phyloP scores from a whole-genome alignment of 2,329 filamentous ascomycete species.

The Cercospora sp. region DNA sequence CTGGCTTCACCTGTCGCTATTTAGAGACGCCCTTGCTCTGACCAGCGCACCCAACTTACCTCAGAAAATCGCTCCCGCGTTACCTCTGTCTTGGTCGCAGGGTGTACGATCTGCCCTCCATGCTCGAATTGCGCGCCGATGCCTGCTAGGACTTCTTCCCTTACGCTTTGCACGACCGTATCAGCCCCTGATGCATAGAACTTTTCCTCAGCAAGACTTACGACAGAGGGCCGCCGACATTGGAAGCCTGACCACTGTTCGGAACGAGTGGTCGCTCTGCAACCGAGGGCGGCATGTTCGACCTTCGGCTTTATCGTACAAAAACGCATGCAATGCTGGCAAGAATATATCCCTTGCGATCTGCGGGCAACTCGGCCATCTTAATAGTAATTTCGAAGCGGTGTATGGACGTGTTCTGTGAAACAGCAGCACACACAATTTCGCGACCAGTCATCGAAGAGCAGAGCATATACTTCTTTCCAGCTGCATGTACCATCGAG shows the following conservation, averaged over 20 bases:
- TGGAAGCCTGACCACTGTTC: neutral
- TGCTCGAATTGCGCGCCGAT: neutral
- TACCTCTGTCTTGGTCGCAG: neutral
- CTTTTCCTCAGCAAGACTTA: neutral
- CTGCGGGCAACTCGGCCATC: neutral
- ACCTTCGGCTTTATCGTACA: neutral
- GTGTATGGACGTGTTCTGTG: neutral
- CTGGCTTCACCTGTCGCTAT: neutral
- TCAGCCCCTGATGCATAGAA: neutral
- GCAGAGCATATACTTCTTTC: neutral
- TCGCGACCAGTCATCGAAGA: neutral
- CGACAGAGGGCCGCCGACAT: neutral
- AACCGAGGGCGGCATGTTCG: neutral
- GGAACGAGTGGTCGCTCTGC: neutral
- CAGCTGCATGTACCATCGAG: neutral
- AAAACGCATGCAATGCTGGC: neutral
- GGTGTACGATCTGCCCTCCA: neutral
- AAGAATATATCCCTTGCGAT: neutral
- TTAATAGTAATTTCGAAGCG: neutral
- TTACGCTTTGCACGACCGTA: neutral
- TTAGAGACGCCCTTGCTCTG: neutral
- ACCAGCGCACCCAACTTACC: neutral
- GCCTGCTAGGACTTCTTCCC: neutral
- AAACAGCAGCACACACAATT: neutral
- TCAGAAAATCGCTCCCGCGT: neutral